Percentiles rank a stretch among this genome's conserved stretches.
Evolutionary conservation across 768 basidiomycete species (phyloP).

Genomic region (Amanita rimosa): DNA sequence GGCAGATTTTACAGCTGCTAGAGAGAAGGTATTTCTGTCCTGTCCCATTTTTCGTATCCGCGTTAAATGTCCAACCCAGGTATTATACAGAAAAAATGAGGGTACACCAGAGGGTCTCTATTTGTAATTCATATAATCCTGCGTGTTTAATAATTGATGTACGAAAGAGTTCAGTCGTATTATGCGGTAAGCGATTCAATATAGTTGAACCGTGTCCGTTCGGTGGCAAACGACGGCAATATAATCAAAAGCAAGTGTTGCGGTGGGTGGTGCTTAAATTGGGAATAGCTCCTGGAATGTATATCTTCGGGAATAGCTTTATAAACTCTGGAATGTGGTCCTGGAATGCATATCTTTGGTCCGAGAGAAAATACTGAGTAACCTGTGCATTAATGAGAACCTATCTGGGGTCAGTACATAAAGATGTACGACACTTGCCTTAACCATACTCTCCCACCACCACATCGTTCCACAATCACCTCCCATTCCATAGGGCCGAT

Average conservation of each 20-base stretch:
- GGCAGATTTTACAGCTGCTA: conserved; percentile 77
- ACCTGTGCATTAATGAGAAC: neutral
- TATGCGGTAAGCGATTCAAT: neutral
- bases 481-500: conserved; percentile 32
- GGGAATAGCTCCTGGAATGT: no score
- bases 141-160: conserved; percentile 5
- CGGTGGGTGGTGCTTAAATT: neutral
- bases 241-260: neutral
- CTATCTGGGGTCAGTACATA: neutral
- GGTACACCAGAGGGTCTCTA: conserved; percentile 88
- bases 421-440: conserved; percentile 27
- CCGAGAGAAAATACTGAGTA: neutral
- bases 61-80: conserved; percentile 26
- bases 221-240: neutral
- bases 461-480: conserved; percentile 51
- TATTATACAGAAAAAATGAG: conserved; percentile 95
- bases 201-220: neutral
- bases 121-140: conserved; percentile 32
- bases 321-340: neutral
- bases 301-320: neutral
- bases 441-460: conserved; percentile 50
- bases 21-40: conserved; percentile 69
- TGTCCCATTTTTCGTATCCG: neutral
- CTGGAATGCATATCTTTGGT: neutral
- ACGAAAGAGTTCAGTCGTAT: neutral